Evolutionary conservation across 192 early-diverging fungal genomes (phyloP).

Genomic region (Rhizophagus sp.): DNA sequence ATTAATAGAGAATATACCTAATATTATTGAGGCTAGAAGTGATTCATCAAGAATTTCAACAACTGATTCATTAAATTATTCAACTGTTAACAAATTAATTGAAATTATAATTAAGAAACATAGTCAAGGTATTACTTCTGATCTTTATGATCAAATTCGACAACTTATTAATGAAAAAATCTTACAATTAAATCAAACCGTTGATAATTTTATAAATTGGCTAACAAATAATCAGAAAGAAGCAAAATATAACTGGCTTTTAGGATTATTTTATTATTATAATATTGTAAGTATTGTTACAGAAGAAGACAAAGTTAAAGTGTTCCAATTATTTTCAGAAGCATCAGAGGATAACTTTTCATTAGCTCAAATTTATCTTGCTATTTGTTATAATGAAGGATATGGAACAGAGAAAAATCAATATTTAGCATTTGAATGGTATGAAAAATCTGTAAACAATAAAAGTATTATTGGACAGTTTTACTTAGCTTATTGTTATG

Average conservation of each 20-base stretch:
- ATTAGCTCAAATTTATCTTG: background rate
- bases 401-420: background rate
- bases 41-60: background rate
- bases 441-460: background rate
- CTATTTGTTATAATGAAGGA: background rate
- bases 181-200: background rate
- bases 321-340: background rate
- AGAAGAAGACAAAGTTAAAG: background rate
- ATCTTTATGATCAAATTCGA: background rate
- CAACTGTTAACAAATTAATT: background rate
- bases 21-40: background rate
- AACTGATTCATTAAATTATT: background rate
- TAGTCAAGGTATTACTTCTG: background rate
- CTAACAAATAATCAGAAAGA: background rate
- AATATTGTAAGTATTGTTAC: background rate
- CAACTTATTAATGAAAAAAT: background rate
- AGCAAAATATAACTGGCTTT: background rate
- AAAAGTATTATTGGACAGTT: background rate
- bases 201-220: background rate
- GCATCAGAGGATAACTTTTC: background rate
- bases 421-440: background rate
- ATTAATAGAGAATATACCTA: background rate
- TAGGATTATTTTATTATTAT: background rate
- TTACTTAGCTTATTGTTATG: background rate
- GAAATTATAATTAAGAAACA: background rate